Evolutionary conservation across 2,329 filamentous ascomycete genomes (phyloP), one percentile per base, ranked within the genome.

Genomic region (Fusarium buharicum): DNA sequence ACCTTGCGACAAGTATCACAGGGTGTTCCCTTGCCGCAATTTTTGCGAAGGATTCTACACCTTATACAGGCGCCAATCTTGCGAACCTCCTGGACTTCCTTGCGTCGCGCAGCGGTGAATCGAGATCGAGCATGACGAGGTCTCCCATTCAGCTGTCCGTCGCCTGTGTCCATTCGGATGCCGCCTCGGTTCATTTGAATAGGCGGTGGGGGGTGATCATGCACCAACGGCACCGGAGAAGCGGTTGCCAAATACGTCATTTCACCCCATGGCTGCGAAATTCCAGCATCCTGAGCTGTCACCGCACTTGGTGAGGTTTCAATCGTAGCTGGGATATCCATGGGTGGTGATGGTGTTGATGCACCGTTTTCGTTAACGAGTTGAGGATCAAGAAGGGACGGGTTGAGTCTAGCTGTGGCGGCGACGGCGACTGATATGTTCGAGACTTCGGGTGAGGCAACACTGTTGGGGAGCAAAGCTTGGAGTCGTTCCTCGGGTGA

Each of bases 41-140:
- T 87, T 75, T 90, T 90, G 54, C 86, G 82, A 31, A 90, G 74
- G 59, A 89, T 88, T 33, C 86, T 81, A 68, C 87, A 90, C 39
- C 87, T 79, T 48, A 89, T 87, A 65, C 87, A 90, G 12, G 87
- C 86, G 6, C 87, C 87, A 31, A 86, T 82, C 66, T 86, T 86
- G 20, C 87, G 83, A 18, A 89, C 84, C 60, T 86, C 84, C 63
- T 88, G 85, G 2, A 90, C 86, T 68, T 89, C 84, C 69, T 85
- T 87, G 18, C 87, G 79, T n/a, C 87, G 79, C 1, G 76, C 77
- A 6, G 84, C 78, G 17, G 82, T 84, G 63, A 89, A 89, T 9
- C 83, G 79, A 4, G 84, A 83, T 10, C 86, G 81, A 8, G 81
- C 80, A 65, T 87, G 81, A 14, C 81, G 81, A 2, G 81, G 77